Evolutionary conservation across 2,329 filamentous ascomycete species (phyloP), one percentile per base, ranked within the genome.

Genomic region (Arthrobotrys sphaeroides): DNA sequence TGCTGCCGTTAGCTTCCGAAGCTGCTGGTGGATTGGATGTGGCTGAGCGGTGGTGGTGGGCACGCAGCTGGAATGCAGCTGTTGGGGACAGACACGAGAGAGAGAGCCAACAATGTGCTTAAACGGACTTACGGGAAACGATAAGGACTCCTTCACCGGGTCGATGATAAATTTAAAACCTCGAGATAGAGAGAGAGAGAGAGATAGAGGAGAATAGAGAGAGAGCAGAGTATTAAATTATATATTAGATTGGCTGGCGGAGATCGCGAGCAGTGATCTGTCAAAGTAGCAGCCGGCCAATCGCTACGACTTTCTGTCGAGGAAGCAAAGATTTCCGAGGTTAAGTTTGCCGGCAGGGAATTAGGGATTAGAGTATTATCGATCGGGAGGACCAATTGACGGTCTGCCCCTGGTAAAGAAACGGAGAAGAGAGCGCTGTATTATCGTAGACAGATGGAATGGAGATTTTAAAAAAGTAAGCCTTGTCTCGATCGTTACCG

Each of bases 351-450:
- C 5, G 18, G 18, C 2, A 53, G 16, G 24, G 24, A 33, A 6
- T 7, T 16, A 9, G 9, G 26, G 10, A 12, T n/a, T 9, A 10
- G 43, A 26, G 24, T 47, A 43, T 40, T 33, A 61, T 61, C 18
- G 26, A 61, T 22, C 12, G 31, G 33, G 36, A n/a, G n/a, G 55
- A 12, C 38, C 55, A 60, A 60, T 60, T 60, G 55, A 43, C 12
- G 7, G 9, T 18, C 5, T 13, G 16, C 36, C 47, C 18, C 13
- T 18, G 28, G 22, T 9, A 7, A 31, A 53, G 47, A 20, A 16
- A 16, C 1, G 18, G 9, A 53, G 18, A 81, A 83, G 84, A 83
- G 81, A 77, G 81, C 81, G 78, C 83, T 7, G 3, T 40, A 40
- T 13, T 40, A 40, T 13, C 12, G n/a, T 40, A n/a, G n/a, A n/a